These are phyloP conservation scores for Coniosporium tulheliwenetii DNA, from an alignment of 2,329 filamentous ascomycete species.

Conservation along the genomic window DNA sequence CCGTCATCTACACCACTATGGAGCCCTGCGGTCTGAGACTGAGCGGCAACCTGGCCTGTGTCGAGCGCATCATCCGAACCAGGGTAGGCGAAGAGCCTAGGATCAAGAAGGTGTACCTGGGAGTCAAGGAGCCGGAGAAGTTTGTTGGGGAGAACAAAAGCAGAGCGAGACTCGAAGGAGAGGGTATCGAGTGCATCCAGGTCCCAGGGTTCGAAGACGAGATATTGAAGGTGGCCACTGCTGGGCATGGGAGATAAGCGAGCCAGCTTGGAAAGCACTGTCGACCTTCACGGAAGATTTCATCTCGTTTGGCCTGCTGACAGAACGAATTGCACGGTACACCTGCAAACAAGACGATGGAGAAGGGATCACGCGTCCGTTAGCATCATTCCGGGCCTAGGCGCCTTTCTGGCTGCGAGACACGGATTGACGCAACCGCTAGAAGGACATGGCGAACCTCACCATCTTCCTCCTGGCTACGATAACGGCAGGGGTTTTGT, in stretches of 20 bases:
- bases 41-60: conserved; percentile 62
- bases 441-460: no score
- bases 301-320: background rate
- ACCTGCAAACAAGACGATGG: background rate
- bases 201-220: conserved; percentile 63
- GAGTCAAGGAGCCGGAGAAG: conserved; percentile 75
- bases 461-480: no score
- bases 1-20: conserved; percentile 79
- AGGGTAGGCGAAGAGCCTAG: conserved; percentile 7
- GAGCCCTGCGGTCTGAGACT: conserved; percentile 65
- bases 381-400: no score
- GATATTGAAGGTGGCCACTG: conserved; percentile 68
- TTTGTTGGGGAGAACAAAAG: conserved; percentile 78
- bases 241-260: conserved; percentile 46
- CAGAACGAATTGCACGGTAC: background rate
- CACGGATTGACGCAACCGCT: no score
- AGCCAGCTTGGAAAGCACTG: no score
- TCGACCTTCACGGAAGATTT: background rate
- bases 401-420: no score
- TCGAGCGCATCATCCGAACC: conserved; percentile 54
- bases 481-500: no score
- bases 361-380: no score
- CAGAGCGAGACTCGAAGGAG: conserved; percentile 49
- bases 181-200: conserved; percentile 58
- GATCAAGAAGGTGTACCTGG: conserved; percentile 59